Percentiles rank a stretch among this genome's conserved stretches.
Evolutionary conservation across 2,329 filamentous ascomycete genomes (phyloP).

Genomic region (Xylariales sp.): DNA sequence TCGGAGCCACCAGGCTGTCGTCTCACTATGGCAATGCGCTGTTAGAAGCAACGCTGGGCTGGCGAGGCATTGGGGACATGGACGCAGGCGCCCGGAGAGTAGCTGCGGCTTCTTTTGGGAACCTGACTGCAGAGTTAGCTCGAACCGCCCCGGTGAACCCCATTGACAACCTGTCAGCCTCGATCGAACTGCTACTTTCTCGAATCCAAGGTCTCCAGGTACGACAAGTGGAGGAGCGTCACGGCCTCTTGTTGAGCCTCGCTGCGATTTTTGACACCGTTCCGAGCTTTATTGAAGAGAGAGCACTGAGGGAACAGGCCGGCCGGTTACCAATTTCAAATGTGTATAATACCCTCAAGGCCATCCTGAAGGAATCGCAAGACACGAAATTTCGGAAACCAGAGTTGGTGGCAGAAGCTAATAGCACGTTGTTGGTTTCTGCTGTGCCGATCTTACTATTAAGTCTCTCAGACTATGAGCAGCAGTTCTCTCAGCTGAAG

Average conservation of each 20-base stretch:
- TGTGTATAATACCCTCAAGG: conserved; percentile 47
- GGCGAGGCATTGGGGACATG: conserved; percentile 87
- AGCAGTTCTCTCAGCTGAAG: conserved; percentile 22
- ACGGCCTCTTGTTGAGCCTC: conserved; percentile 73
- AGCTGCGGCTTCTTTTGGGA: conserved; percentile 76
- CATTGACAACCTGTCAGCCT: conserved; percentile 48
- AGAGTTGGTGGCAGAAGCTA: conserved; percentile 73
- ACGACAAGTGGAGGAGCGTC: conserved; percentile 75
- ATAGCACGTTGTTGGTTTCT: conserved; percentile 68
- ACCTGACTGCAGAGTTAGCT: conserved; percentile 60
- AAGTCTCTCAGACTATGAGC: conserved; percentile 42
- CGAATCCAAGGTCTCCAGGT: conserved; percentile 60
- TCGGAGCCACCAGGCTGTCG: conserved; percentile 74
- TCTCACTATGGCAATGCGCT: conserved; percentile 77
- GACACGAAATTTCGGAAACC: conserved; percentile 65
- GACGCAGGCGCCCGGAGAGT: conserved; percentile 79
- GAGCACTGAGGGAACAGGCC: conserved; percentile 10
- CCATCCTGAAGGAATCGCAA: conserved; percentile 57
- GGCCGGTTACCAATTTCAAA: conserved; percentile 39
- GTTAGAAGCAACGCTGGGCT: conserved; percentile 77
- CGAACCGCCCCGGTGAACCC: conserved; percentile 40
- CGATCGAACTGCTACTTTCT: conserved; percentile 57
- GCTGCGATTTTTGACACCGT: conserved; percentile 66
- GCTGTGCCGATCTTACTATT: conserved; percentile 60
- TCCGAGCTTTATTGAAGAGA: conserved; percentile 48